Evolutionary conservation across 2,329 filamentous ascomycete species (phyloP).

Genomic region (Fusarium sp.): DNA sequence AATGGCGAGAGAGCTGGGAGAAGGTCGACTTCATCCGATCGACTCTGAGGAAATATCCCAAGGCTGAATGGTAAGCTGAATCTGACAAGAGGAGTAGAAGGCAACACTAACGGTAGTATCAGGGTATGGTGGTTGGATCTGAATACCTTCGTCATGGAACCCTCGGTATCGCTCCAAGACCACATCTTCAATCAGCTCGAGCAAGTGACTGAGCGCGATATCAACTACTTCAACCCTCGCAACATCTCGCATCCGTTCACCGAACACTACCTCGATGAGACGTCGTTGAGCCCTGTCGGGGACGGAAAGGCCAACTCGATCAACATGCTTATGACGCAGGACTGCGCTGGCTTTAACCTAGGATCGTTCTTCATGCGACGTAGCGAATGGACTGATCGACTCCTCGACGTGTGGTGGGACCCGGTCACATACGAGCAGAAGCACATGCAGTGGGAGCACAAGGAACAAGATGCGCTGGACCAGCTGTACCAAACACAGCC

Average conservation of each 20-base stretch:
- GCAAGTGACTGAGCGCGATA: conserved; percentile 87
- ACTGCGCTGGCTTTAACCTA: conserved; percentile 95
- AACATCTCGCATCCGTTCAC: conserved; percentile 89
- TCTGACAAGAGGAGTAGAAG: neutral
- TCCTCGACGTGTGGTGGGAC: conserved; percentile 98
- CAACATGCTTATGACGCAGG: conserved; percentile 89
- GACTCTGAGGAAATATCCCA: conserved; percentile 90
- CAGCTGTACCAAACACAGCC: conserved; percentile 91
- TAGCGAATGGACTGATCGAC: conserved; percentile 87
- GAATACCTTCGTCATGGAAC: conserved; percentile 98
- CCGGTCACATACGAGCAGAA: conserved; percentile 97
- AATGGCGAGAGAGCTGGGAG: conserved; percentile 99
- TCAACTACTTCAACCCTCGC: conserved; percentile 94
- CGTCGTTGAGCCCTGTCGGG: conserved; percentile 77
- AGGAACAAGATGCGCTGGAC: conserved; percentile 95
- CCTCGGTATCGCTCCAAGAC: conserved; percentile 85
- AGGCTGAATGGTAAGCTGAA: conserved; percentile 87
- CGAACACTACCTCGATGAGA: conserved; percentile 79
- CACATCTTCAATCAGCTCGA: conserved; percentile 89
- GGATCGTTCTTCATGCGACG: conserved; percentile 93
- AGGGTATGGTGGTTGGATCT: conserved; percentile 99
- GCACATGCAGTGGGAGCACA: conserved; percentile 99
- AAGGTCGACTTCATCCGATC: conserved; percentile 95
- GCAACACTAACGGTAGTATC: conserved; percentile 57
- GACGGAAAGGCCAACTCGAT: conserved; percentile 83